Evolutionary conservation across 1,284 basidiomycete genomes (phyloP).

Genomic region (Volvariella volvacea): DNA sequence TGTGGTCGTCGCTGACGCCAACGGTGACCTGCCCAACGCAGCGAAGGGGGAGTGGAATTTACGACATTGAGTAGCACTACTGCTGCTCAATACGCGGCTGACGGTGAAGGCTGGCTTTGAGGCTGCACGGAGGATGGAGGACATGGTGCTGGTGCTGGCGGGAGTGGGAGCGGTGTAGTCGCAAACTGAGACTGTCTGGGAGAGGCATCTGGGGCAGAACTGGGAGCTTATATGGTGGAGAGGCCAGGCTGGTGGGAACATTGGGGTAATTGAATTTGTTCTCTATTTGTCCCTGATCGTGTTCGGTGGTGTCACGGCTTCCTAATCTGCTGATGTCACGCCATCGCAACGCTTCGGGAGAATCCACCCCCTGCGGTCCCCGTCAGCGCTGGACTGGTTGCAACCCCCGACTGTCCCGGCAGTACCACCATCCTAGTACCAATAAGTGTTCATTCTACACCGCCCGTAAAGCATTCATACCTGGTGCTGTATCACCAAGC

Average conservation of each 20-base stretch:
- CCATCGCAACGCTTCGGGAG: too few relatives aligned
- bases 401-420: too few relatives aligned
- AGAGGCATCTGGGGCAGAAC: not conserved
- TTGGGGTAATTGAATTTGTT: constrained; percentile 3
- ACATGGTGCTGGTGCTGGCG: constrained; percentile 8
- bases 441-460: too few relatives aligned
- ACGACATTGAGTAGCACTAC: constrained; percentile 19
- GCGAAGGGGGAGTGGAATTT: constrained; percentile 58
- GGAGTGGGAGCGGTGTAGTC: not conserved
- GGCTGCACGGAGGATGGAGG: constrained; percentile 8
- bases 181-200: not conserved
- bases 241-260: constrained; percentile 6
- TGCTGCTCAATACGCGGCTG: constrained; percentile 2
- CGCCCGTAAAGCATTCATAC: too few relatives aligned
- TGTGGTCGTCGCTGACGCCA: constrained; percentile 16
- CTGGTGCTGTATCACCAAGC: too few relatives aligned
- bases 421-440: too few relatives aligned
- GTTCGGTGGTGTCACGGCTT: too few relatives aligned
- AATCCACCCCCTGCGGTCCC: too few relatives aligned
- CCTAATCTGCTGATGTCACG: too few relatives aligned
- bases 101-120: constrained; percentile 5
- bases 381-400: too few relatives aligned
- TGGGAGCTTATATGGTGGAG: not conserved
- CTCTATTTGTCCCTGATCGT: too few relatives aligned
- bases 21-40: constrained; percentile 35